Evolutionary conservation across 2,329 filamentous ascomycete genomes (phyloP).

Genomic region (Alternaria brassicicola): DNA sequence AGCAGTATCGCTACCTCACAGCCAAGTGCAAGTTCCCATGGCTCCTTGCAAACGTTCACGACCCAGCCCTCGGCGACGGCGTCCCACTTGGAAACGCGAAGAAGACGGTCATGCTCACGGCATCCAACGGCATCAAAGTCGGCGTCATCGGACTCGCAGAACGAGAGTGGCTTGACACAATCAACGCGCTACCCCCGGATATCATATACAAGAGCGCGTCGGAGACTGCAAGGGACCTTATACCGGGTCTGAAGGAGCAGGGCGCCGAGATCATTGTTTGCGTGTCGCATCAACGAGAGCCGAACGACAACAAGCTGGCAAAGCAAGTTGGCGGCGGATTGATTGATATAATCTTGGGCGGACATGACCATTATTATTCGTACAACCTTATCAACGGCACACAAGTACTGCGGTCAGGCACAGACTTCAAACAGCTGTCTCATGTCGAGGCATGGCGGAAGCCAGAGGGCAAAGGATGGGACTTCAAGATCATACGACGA

Average conservation of each 20-base stretch:
- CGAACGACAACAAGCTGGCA: conserved; percentile 87
- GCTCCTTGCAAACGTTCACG: conserved; percentile 86
- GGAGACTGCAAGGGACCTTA: conserved; percentile 75
- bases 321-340: conserved; percentile 70
- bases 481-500: conserved; percentile 76
- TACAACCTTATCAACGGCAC: conserved; percentile 78
- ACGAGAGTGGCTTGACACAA: conserved; percentile 85
- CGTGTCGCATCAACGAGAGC: conserved; percentile 83
- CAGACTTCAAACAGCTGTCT: conserved; percentile 90
- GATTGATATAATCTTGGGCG: conserved; percentile 85
- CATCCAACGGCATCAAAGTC: conserved; percentile 83
- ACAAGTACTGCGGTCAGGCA: conserved; percentile 85
- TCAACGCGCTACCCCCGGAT: conserved; percentile 82
- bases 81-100: conserved; percentile 77
- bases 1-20: conserved; percentile 75
- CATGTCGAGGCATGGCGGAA: conserved; percentile 79
- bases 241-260: conserved; percentile 72
- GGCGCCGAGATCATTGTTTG: conserved; percentile 85
- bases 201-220: conserved; percentile 82
- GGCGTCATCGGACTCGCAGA: conserved; percentile 86
- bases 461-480: conserved; percentile 65
- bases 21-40: conserved; percentile 83
- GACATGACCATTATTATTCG: conserved; percentile 88
- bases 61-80: conserved; percentile 77
- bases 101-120: conserved; percentile 76